Conservation (phyloP, 1,139 yeast genomes). For the Pichia sp. region DNA sequence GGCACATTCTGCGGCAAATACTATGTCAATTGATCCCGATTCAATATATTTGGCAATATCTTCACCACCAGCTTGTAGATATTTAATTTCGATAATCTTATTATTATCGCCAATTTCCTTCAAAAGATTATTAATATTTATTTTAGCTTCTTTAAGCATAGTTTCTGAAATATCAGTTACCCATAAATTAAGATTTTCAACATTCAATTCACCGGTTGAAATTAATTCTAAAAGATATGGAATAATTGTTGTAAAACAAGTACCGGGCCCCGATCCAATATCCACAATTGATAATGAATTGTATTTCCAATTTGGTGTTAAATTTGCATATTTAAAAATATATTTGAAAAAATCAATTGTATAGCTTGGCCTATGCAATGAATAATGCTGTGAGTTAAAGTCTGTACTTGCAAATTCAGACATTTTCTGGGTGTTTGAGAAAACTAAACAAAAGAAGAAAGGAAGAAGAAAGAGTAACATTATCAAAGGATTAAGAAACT, state of each 20-base stretch:
- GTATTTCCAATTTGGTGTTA: conserved; percentile 2
- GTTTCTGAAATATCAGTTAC: conserved; percentile 64
- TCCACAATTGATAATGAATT: conserved; percentile 37
- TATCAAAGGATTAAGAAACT: no score
- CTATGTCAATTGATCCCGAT: conserved; percentile 40
- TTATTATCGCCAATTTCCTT: background rate
- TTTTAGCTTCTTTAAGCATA: conserved; percentile 45
- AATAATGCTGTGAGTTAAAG: conserved; percentile 56
- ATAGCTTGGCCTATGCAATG: conserved; percentile 60
- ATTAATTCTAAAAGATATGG: conserved; percentile 2
- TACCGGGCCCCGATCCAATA: conserved; percentile 81
- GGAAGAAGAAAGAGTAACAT: background rate
- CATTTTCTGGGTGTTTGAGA: conserved; percentile 39
- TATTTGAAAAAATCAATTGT: conserved; percentile 47
- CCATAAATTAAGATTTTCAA: conserved; percentile 40
- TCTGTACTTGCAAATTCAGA: conserved; percentile 55
- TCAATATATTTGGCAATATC: conserved; percentile 23
- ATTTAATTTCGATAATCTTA: conserved; percentile 16
- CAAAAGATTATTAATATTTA: conserved; percentile 4
- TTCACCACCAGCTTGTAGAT: conserved; percentile 31
- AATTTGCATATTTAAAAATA: conserved; percentile 32
- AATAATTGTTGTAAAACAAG: conserved; percentile 9
- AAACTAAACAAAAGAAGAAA: background rate
- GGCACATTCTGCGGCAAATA: conserved; percentile 72
- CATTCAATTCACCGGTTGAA: conserved; percentile 12